Evolutionary conservation across 495 filamentous ascomycete genomes (phyloP).

Genomic region (Durotheca rogersii): DNA sequence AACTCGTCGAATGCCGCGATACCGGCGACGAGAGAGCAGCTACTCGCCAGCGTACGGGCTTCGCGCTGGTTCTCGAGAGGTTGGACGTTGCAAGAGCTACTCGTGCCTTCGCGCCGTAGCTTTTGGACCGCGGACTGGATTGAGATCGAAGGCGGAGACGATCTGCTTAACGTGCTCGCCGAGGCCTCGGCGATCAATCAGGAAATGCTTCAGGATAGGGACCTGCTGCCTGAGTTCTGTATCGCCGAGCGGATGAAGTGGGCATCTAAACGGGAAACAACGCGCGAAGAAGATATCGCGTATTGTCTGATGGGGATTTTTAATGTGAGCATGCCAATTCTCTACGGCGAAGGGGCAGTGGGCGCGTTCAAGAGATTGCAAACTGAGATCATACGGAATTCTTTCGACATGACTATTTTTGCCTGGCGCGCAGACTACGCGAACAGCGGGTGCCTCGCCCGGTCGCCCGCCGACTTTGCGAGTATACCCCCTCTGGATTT

Average conservation of each 20-base stretch:
- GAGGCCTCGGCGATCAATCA: conserved; percentile 4
- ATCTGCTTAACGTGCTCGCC: conserved; percentile 6
- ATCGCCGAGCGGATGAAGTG: conserved; percentile 17
- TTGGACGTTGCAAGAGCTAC: conserved; percentile 24
- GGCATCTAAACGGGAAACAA: conserved; percentile 16
- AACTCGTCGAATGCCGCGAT: too few relatives aligned
- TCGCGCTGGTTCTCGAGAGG: conserved; percentile 14
- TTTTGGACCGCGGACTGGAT: conserved; percentile 16
- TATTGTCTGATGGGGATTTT: conserved; percentile 26
- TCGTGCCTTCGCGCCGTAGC: conserved; percentile 3
- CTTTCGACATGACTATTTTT: conserved; percentile 28
- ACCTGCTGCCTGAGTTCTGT: not conserved
- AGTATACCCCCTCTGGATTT: not conserved
- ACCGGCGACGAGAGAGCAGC: not conserved
- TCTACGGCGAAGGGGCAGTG: conserved; percentile 20
- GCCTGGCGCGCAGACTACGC: conserved; percentile 20
- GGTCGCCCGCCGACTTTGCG: conserved; percentile 10
- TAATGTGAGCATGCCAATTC: conserved; percentile 17
- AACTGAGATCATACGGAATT: conserved; percentile 18
- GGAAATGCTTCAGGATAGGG: conserved; percentile 2
- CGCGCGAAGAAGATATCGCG: conserved; percentile 21
- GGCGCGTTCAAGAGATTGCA: conserved; percentile 27
- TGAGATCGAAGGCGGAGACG: conserved; percentile 13
- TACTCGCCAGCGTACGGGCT: not conserved
- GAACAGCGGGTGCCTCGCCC: conserved; percentile 9